Percentiles rank a stretch among this genome's conserved stretches.
These are phyloP conservation scores for Candida glucosophila DNA, from an alignment of 1,139 yeast species.

Conservation along the genomic window DNA sequence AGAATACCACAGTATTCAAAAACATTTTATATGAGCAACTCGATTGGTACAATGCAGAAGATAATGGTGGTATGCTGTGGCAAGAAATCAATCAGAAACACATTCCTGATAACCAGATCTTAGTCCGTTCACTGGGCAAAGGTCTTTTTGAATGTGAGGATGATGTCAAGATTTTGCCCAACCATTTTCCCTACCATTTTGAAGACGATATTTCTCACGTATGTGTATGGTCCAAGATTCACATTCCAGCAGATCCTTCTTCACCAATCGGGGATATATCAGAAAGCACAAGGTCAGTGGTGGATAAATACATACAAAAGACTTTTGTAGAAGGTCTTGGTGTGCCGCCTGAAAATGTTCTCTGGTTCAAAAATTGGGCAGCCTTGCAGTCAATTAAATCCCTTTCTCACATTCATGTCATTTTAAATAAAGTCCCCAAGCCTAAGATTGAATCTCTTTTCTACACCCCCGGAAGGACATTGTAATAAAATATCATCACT, in stretches of 20 bases:
- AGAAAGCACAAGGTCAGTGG: constrained; percentile 21
- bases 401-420: constrained; percentile 52
- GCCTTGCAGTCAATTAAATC: constrained; percentile 50
- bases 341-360: constrained; percentile 25
- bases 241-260: constrained; percentile 22
- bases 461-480: constrained; percentile 13
- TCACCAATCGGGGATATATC: constrained; percentile 39
- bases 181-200: constrained; percentile 39
- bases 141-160: constrained; percentile 12
- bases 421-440: constrained; percentile 29
- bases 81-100: constrained; percentile 11
- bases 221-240: constrained; percentile 36
- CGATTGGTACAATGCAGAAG: constrained; percentile 21
- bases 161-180: constrained; percentile 26
- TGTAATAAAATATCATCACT: constrained; percentile 2
- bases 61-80: constrained; percentile 7
- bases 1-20: constrained; percentile 23
- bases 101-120: constrained; percentile 13
- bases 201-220: constrained; percentile 27
- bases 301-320: constrained; percentile 30
- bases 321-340: constrained; percentile 38
- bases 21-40: constrained; percentile 28
- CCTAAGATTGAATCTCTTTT: constrained; percentile 13
- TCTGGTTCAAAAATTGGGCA: constrained; percentile 61
- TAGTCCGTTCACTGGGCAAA: constrained; percentile 11